Base-by-base conservation (phyloP, 768 basidiomycete species). In the Hemileccinum rubropunctum region DNA sequence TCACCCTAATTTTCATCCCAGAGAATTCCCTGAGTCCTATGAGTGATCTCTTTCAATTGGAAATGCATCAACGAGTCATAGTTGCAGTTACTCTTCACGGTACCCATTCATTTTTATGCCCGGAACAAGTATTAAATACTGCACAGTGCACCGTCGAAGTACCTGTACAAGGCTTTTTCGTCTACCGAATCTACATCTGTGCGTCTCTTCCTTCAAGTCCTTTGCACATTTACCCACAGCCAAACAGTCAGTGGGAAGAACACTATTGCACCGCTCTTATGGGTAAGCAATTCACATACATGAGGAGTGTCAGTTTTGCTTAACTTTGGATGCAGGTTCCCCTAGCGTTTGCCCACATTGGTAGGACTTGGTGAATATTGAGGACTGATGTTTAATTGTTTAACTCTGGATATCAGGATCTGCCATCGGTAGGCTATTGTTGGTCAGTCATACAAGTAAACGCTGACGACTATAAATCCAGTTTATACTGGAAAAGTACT, bases 211-310 rank as follows among this genome's bases (percentile, higher is more conserved):
- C 13, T n/a, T 7, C 4, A 6, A n/a, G 3, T 26, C 4, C 9
- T 17, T 34, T 15, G 1, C 30, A 30, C 8, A 26, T 27, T 11
- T 20, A 32, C 11, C 33, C 11, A 41, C 14, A 21, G 11, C 2
- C 11, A 15, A 17, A 1, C 44, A 51, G 50, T 45, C n/a, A 40
- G 38, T 18, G 30, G 26, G 27, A 58, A 18, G 15, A 56, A 34
- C 0, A 23, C 46, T 12, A 0, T 34, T 9, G 10, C 11, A 2
- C 58, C 43, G 8, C 2, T 58, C 1, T n/a, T 28, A 28, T 42
- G 26, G 26, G 40, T 42, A 17, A n/a, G 27, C 2, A 12, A 14
- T 27, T 13, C 23, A 8, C 26, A 26, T 13, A 27, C 8, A 12
- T 15, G 11, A 15, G 26, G 15, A 14, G 3, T 28, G 23, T 9